phyloP scores from a whole-genome alignment of 106 monocot species.

The Apostasia ramifera region DNA sequence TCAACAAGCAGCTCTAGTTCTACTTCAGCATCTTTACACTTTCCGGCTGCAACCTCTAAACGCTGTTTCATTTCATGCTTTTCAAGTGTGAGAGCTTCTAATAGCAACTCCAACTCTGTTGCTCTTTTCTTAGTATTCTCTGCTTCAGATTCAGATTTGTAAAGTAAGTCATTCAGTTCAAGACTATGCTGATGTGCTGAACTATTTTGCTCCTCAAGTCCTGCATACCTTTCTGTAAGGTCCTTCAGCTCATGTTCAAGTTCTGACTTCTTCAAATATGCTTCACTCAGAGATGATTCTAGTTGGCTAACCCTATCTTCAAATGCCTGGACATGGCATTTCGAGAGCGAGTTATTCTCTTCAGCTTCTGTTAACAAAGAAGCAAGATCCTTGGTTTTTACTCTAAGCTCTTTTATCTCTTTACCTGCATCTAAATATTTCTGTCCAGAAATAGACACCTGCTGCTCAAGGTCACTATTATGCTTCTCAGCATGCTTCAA shows the following conservation, averaged over 20 bases:
- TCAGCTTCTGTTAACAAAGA: conserved; percentile 26
- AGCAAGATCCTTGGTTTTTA: conserved; percentile 41
- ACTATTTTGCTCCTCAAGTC: conserved; percentile 29
- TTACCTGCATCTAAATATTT: conserved; percentile 35
- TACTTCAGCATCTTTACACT: conserved; percentile 26
- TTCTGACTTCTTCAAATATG: conserved; percentile 28
- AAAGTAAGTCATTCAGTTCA: conserved; percentile 49
- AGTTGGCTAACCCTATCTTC: conserved; percentile 50
- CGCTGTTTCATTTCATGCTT: conserved; percentile 30
- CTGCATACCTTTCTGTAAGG: conserved; percentile 32
- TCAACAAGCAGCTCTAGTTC: conserved; percentile 22
- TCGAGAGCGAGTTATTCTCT: conserved; percentile 31
- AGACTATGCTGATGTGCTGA: conserved; percentile 29
- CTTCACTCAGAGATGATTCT: conserved; percentile 41
- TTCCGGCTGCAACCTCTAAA: conserved; percentile 18
- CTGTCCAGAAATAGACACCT: conserved; percentile 33
- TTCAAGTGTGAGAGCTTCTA: conserved; percentile 34
- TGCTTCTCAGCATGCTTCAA: conserved; percentile 44
- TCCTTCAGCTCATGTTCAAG: conserved; percentile 51
- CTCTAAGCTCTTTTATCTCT: conserved; percentile 35
- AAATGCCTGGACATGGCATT: conserved; percentile 33
- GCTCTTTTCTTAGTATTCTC: conserved; percentile 40
- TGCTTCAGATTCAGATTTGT: conserved; percentile 36
- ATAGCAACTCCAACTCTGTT: conserved; percentile 43
- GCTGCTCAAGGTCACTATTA: conserved; percentile 52